These are phyloP conservation scores for Alternaria panax DNA, from an alignment of 2,329 filamentous ascomycete genomes.

Conservation along the genomic window DNA sequence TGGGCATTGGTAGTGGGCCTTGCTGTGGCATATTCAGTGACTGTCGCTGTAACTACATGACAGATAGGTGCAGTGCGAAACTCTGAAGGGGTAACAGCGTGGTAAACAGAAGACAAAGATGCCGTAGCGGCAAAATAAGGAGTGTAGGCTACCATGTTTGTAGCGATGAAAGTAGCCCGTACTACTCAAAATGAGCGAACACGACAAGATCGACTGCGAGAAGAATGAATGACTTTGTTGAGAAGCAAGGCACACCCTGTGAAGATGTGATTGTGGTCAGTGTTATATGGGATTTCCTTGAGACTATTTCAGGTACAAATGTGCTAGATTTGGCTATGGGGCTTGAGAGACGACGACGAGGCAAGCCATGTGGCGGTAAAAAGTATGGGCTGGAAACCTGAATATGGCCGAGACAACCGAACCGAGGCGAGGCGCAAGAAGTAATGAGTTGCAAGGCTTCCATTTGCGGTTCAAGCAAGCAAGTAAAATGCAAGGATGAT, in stretches of 20 bases:
- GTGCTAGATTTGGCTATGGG: slow-evolving; percentile 13
- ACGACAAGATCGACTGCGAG: slow-evolving; percentile 8
- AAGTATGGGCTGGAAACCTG: slow-evolving; percentile 4
- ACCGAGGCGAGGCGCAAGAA: slow-evolving; percentile 1
- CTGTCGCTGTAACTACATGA: slow-evolving; percentile 21
- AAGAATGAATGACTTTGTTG: slow-evolving; percentile 24
- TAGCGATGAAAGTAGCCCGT: slow-evolving; percentile 11
- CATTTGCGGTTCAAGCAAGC: not conserved
- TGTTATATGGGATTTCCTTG: slow-evolving; percentile 18
- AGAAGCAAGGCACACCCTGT: not conserved
- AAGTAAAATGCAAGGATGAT: not conserved
- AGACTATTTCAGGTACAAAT: slow-evolving; percentile 7
- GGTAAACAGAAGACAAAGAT: slow-evolving; percentile 29
- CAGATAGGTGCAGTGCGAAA: slow-evolving; percentile 17
- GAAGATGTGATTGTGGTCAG: not conserved
- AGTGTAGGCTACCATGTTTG: slow-evolving; percentile 39
- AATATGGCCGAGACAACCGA: slow-evolving; percentile 1
- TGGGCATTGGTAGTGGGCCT: slow-evolving; percentile 27
- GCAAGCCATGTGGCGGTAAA: slow-evolving; percentile 8
- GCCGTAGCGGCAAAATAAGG: slow-evolving; percentile 34
- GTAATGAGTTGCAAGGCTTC: not conserved
- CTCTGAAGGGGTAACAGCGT: slow-evolving; percentile 16
- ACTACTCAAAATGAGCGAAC: slow-evolving; percentile 8
- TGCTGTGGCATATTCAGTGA: slow-evolving; percentile 27
- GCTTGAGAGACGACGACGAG: slow-evolving; percentile 8